Percentiles rank a stretch among this genome's conserved stretches.
These are phyloP conservation scores for Amorphotheca resinae DNA, from an alignment of 495 filamentous ascomycete genomes.

Conservation along the genomic window DNA sequence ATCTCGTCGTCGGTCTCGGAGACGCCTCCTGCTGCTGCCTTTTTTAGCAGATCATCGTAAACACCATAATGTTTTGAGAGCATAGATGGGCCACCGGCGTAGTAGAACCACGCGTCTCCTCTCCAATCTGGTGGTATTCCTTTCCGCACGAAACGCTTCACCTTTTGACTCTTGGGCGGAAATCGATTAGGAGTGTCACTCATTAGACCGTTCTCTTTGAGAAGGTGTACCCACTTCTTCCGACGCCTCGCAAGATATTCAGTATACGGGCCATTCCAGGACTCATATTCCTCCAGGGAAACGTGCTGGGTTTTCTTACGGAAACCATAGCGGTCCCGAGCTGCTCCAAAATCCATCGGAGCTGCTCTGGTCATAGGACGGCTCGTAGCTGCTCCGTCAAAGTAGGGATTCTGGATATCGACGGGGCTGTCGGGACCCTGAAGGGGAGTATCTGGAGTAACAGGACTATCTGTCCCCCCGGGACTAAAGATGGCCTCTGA, in stretches of 20 bases:
- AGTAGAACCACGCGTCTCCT: constrained; percentile 94
- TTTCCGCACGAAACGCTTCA: constrained; percentile 84
- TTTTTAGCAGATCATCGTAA: constrained; percentile 56
- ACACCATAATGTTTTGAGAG: constrained; percentile 59
- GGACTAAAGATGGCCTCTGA: constrained; percentile 26
- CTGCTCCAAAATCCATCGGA: constrained; percentile 8
- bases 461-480: constrained; percentile 6
- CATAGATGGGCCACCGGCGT: constrained; percentile 76
- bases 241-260: constrained; percentile 54
- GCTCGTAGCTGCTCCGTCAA: constrained; percentile 9
- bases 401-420: constrained; percentile 20
- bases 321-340: constrained; percentile 83
- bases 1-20: constrained; percentile 67
- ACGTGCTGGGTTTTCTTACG: constrained; percentile 77
- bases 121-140: constrained; percentile 91
- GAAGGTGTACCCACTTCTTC: constrained; percentile 68
- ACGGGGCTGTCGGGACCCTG: constrained; percentile 9
- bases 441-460: constrained; percentile 3
- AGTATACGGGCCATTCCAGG: constrained; percentile 63
- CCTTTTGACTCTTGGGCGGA: constrained; percentile 64
- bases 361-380: constrained; percentile 6
- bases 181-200: constrained; percentile 63
- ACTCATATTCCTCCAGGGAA: constrained; percentile 62
- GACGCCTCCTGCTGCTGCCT: constrained; percentile 48
- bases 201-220: constrained; percentile 64